phyloP scores from a whole-genome alignment of 176 grass and related monocot species.

The Carex kokanica region DNA sequence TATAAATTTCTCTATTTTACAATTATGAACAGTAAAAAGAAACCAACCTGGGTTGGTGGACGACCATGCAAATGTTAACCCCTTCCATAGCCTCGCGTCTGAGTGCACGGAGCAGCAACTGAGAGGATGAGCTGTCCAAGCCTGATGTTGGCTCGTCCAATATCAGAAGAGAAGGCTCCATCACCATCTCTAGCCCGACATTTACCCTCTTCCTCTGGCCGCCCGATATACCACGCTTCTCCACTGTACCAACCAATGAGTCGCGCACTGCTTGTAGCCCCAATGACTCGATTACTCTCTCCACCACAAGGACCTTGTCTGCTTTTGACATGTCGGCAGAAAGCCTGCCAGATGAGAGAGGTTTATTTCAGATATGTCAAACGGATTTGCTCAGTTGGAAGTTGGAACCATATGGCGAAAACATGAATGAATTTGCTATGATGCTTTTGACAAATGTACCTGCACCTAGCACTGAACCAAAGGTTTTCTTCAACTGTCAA shows the following conservation, averaged over 20 bases:
- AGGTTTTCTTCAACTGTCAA: slow-evolving; percentile 92
- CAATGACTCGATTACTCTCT: slow-evolving; percentile 81
- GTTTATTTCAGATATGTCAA: background rate
- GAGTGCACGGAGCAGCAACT: slow-evolving; percentile 68
- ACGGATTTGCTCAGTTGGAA: background rate
- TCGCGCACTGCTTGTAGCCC: slow-evolving; percentile 75
- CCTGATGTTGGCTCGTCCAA: slow-evolving; percentile 89
- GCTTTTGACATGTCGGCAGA: slow-evolving; percentile 73
- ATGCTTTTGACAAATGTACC: slow-evolving; percentile 34
- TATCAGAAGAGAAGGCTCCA: slow-evolving; percentile 84
- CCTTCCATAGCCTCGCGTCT: slow-evolving; percentile 79
- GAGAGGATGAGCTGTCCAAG: slow-evolving; percentile 84
- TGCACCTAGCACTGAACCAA: slow-evolving; percentile 92
- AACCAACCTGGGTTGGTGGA: slow-evolving; percentile 90
- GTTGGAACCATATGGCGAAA: background rate
- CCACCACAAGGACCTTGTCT: slow-evolving; percentile 87
- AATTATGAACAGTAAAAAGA: background rate
- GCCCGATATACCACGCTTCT: slow-evolving; percentile 85
- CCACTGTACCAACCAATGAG: slow-evolving; percentile 85
- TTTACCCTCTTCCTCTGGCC: slow-evolving; percentile 92
- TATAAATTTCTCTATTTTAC: background rate
- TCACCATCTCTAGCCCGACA: slow-evolving; percentile 93
- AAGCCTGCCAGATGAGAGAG: slow-evolving; percentile 41
- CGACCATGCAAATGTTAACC: slow-evolving; percentile 86
- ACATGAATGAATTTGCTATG: background rate